Base-by-base conservation (phyloP, 768 basidiomycete genomes). In the Phanerochaete carnosa region DNA sequence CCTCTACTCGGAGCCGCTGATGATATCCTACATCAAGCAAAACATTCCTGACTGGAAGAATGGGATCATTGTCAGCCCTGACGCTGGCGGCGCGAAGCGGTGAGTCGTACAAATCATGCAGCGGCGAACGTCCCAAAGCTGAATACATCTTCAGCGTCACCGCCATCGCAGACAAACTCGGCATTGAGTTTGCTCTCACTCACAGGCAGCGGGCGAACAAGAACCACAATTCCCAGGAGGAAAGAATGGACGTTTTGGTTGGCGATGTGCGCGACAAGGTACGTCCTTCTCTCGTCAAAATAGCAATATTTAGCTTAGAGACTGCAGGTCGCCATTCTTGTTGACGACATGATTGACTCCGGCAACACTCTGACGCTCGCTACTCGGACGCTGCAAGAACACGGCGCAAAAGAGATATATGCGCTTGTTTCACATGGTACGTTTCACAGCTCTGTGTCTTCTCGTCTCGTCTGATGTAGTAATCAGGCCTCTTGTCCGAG, bases 81-180 rank as follows among this genome's bases (percentile, higher is more conserved):
- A 98, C 75, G 96, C 96, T 0, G 96, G 96, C 32, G 96, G 96
- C 65, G 95, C 96, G n/a, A 98, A 98, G 79, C 84, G 96, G 96
- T 94, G 68, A 68, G 88, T 79, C 22, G 43, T 50, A 19, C 19
- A 43, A n/a, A 3, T 39, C 59, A 49, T 45, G 53, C 28, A 15
- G 51, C 19, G 13, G n/a, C 2, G 33, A 26, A 46, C 52, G 35
- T 45, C n/a, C 39, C 59, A 55, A 25, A 49, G 59, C 51, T 52
- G 37, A 58, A 53, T 47, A 25, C 19, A 33, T 33, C 12, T 22
- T 5, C 70, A 97, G 95, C 55, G 94, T 91, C 13, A 95, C 96
- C 1, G 87, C 92, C 9, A 93, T 98, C 64, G 96, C 96, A 30
- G 96, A 98, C 77, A 94, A 95, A 68, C 87, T 98, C 37, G 89